phyloP scores from a whole-genome alignment of 306 rosid species.

The Cucurbita moschata region DNA sequence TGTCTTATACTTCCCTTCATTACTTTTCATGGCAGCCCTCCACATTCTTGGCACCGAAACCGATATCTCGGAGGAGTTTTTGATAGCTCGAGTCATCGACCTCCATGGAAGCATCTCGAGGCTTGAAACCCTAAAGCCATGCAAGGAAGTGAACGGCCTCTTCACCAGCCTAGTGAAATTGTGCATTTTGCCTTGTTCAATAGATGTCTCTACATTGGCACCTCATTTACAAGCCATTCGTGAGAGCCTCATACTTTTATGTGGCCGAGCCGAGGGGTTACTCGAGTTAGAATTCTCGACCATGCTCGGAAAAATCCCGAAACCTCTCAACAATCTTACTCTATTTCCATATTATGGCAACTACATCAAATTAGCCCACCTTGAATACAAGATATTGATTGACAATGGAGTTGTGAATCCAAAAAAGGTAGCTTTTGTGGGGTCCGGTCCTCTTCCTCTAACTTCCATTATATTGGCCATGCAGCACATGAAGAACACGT shows the following conservation, averaged over 20 bases:
- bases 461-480: conserved; percentile 54
- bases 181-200: conserved; percentile 42
- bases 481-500: conserved; percentile 41
- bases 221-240: conserved; percentile 31
- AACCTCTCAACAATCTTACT: conserved; percentile 35
- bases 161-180: conserved; percentile 43
- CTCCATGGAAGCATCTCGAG: conserved; percentile 43
- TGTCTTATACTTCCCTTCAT: neutral
- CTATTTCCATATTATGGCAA: conserved; percentile 55
- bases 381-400: conserved; percentile 34
- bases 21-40: neutral
- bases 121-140: conserved; percentile 48
- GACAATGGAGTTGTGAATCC: conserved; percentile 27
- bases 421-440: conserved; percentile 50
- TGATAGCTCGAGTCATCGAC: conserved; percentile 25
- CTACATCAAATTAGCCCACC: conserved; percentile 44
- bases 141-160: conserved; percentile 54
- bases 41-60: conserved; percentile 19
- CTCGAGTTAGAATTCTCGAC: conserved; percentile 60
- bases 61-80: conserved; percentile 28
- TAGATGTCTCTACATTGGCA: conserved; percentile 34
- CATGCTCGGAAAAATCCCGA: conserved; percentile 24
- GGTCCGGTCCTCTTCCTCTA: conserved; percentile 82
- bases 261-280: conserved; percentile 54
- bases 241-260: conserved; percentile 36